Base-by-base conservation (phyloP, 148 eudicot species). In the Gaultheria prostrata region DNA sequence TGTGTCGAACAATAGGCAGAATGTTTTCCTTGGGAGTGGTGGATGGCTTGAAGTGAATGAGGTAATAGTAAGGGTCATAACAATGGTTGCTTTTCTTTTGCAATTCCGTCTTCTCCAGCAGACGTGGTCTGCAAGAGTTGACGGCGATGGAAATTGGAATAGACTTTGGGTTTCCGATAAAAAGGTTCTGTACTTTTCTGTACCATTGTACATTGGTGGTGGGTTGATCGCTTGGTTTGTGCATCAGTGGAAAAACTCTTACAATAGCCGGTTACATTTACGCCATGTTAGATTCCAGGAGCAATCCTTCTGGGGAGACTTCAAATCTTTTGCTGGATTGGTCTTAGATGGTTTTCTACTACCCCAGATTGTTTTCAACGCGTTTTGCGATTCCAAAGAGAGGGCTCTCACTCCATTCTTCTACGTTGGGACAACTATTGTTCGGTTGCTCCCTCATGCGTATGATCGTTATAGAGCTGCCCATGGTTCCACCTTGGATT, bases 41-140 rank as follows among this genome's bases (percentile, higher is more conserved):
- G 95, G 92, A 45, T 97, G 99, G 99, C 89, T 97, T 15, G 98
- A 94, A 91, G 89, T 94, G 51, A 93, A 97, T 53, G 99, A 97
- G 87, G 95, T 94, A 28, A 57, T 97, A 59, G 95, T 94, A 21
- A 89, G 99, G 85, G 94, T 93, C 69, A 94, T 97, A 69, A 94
- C 94, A 54, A 97, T 97, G 99, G 51, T 97, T 80, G 99, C 94
- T 43, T 97, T 97, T 86, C 93, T 97, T 80, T 82, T 97, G 28
- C 92, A 97, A 79, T 90, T 90, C 70, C 94, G 95, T 82, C 94
- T 97, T 81, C 93, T 97, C 57, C 98, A 97, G 81, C 75, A 92
- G 61, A 85, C 97, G 10, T 97, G 98, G 98, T 91, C 94, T 74
- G 82, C 97, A 63, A 93, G 93, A 81, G 81, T 79, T 11, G 85